These are phyloP conservation scores for Nemania diffusa DNA, from an alignment of 2,329 filamentous ascomycete genomes.

Conservation along the genomic window DNA sequence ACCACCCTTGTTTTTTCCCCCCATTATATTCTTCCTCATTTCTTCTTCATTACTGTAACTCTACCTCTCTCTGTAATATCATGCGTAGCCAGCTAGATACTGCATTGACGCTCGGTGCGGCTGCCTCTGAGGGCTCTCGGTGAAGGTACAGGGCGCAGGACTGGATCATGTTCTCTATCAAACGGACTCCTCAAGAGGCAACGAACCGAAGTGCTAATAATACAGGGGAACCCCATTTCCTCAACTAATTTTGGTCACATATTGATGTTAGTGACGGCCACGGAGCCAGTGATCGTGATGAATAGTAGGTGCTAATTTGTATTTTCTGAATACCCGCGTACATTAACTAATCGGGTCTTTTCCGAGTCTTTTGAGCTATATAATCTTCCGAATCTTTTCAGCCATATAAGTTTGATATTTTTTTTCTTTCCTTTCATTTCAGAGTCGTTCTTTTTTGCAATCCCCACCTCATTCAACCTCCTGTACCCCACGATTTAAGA, in stretches of 20 bases:
- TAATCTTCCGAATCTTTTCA: conserved; percentile 2
- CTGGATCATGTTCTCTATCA: background rate
- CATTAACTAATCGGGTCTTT: conserved; percentile 15
- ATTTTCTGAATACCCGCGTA: conserved; percentile 13
- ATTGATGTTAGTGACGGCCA: no score
- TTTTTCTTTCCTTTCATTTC: conserved; percentile 23
- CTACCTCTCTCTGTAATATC: conserved; percentile 28
- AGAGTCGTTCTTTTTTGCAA: conserved; percentile 26
- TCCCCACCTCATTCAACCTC: conserved; percentile 4
- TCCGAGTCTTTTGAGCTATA: background rate
- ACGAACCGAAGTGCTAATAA: background rate
- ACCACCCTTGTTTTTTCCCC: background rate
- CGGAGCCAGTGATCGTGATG: background rate
- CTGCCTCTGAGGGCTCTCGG: conserved; percentile 7
- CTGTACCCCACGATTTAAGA: background rate
- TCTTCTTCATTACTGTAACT: conserved; percentile 13
- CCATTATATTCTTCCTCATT: background rate
- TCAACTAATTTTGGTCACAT: background rate
- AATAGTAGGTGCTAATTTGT: background rate
- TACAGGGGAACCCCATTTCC: background rate
- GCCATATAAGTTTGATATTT: conserved; percentile 14
- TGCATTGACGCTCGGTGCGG: background rate
- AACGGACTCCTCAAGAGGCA: background rate
- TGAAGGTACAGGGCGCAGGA: background rate
- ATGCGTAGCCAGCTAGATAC: conserved; percentile 18